These are phyloP conservation scores for Lachnellula hyalina DNA, from an alignment of 2,329 filamentous ascomycete species.

Conservation along the genomic window DNA sequence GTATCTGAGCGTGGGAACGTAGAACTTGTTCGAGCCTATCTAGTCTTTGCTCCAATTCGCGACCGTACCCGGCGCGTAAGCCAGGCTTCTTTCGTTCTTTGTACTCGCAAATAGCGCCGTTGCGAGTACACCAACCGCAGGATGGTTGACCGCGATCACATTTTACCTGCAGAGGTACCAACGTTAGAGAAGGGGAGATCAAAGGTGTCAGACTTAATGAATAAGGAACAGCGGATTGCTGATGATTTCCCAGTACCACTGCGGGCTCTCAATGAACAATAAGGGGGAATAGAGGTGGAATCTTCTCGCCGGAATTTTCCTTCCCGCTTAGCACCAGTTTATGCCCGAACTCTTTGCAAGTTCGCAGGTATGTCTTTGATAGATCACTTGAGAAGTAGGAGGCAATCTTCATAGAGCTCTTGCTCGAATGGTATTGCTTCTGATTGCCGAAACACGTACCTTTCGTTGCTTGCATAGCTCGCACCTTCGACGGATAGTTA, in stretches of 20 bases:
- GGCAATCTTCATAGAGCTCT: background rate
- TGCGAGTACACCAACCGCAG: conserved; percentile 63
- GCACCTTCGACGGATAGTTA: conserved; percentile 46
- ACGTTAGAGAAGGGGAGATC: background rate
- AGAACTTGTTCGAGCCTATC: conserved; percentile 65
- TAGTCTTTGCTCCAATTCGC: conserved; percentile 67
- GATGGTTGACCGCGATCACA: conserved; percentile 71
- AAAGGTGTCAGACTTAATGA: too few relatives aligned
- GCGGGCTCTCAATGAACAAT: too few relatives aligned
- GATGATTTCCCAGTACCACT: too few relatives aligned
- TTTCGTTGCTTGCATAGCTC: conserved; percentile 79
- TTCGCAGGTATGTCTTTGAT: background rate
- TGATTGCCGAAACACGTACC: conserved; percentile 39
- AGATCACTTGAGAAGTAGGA: background rate
- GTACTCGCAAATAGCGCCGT: conserved; percentile 59
- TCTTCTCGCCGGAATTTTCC: background rate
- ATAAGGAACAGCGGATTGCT: too few relatives aligned
- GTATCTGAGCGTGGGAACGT: conserved; percentile 59
- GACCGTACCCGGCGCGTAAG: conserved; percentile 59
- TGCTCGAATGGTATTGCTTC: background rate
- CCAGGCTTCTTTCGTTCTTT: conserved; percentile 65
- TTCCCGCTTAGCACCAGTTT: background rate
- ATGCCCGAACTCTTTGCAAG: background rate
- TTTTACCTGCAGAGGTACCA: conserved; percentile 48
- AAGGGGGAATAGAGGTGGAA: too few relatives aligned